These are phyloP conservation scores for Pisolithus tinctorius DNA, from an alignment of 768 basidiomycete species.

Conservation along the genomic window DNA sequence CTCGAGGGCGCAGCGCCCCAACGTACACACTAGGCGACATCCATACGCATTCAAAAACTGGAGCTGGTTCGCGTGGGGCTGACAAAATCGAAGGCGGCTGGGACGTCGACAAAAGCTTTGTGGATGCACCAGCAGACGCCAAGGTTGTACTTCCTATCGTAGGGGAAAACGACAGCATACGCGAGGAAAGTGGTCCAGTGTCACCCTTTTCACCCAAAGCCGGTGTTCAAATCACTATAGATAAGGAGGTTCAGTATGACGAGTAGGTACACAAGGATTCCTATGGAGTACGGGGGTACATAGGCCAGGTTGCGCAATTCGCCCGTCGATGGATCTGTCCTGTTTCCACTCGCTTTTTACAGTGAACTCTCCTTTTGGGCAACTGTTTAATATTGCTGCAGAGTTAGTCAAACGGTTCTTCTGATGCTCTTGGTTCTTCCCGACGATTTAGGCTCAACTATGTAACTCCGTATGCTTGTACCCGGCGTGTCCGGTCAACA, in stretches of 20 bases:
- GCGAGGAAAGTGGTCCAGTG: constrained; percentile 4
- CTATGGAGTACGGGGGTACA: constrained; percentile 5
- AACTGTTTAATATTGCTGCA: too few relatives aligned
- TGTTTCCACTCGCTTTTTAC: too few relatives aligned
- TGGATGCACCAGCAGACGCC: constrained; percentile 25
- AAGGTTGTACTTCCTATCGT: constrained; percentile 32
- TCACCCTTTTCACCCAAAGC: constrained; percentile 11
- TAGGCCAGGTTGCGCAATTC: too few relatives aligned
- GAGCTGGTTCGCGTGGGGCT: constrained; percentile 33
- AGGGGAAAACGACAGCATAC: constrained; percentile 17
- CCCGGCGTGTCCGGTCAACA: too few relatives aligned
- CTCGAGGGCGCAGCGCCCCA: constrained; percentile 21
- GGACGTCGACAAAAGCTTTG: constrained; percentile 36
- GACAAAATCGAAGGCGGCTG: constrained; percentile 34
- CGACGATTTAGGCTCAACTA: too few relatives aligned
- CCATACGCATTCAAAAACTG: constrained; percentile 42
- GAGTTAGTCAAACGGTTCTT: too few relatives aligned
- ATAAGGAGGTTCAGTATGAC: constrained; percentile 51
- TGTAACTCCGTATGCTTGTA: too few relatives aligned
- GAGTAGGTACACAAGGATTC: constrained; percentile 4
- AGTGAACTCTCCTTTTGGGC: too few relatives aligned
- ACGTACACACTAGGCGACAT: constrained; percentile 44
- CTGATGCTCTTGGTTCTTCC: too few relatives aligned
- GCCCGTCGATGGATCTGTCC: too few relatives aligned
- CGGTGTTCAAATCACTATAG: constrained; percentile 57